Evolutionary conservation across 805 yeast species (phyloP).

Genomic region (Lipomyces japonicus): DNA sequence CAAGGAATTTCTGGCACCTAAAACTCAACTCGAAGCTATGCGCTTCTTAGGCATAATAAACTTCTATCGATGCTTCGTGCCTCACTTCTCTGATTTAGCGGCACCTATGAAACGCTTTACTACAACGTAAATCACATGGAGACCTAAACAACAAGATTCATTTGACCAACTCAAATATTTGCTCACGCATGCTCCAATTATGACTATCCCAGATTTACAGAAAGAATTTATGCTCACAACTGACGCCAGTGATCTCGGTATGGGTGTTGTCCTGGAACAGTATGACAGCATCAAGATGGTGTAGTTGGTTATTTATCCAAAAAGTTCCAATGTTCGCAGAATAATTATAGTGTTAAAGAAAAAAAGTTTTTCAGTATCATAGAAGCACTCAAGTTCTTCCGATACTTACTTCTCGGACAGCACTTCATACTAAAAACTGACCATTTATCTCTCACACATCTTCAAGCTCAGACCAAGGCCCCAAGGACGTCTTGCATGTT

Average conservation of each 20-base stretch:
- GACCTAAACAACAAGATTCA: neutral
- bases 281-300: neutral
- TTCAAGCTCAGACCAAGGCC: slow-evolving; percentile 6
- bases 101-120: slow-evolving; percentile 4
- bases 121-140: neutral
- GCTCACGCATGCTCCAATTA: slow-evolving; percentile 8
- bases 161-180: slow-evolving; percentile 4
- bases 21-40: neutral
- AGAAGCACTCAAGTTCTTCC: slow-evolving; percentile 12
- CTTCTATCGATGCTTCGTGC: slow-evolving; percentile 18
- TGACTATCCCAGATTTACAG: slow-evolving; percentile 5
- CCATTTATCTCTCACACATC: slow-evolving; percentile 7
- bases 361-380: slow-evolving; percentile 14
- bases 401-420: slow-evolving; percentile 11
- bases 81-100: slow-evolving; percentile 11
- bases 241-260: slow-evolving; percentile 11
- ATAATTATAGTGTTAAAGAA: slow-evolving; percentile 12
- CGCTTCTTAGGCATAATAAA: slow-evolving; percentile 16
- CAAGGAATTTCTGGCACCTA: neutral
- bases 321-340: slow-evolving; percentile 7
- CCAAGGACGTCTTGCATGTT: slow-evolving; percentile 20
- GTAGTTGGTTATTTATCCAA: slow-evolving; percentile 16
- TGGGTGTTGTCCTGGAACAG: slow-evolving; percentile 27
- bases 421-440: slow-evolving; percentile 15
- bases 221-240: slow-evolving; percentile 12